Evolutionary conservation across 495 filamentous ascomycete species (phyloP).

Genomic region (Talaromyces liani): DNA sequence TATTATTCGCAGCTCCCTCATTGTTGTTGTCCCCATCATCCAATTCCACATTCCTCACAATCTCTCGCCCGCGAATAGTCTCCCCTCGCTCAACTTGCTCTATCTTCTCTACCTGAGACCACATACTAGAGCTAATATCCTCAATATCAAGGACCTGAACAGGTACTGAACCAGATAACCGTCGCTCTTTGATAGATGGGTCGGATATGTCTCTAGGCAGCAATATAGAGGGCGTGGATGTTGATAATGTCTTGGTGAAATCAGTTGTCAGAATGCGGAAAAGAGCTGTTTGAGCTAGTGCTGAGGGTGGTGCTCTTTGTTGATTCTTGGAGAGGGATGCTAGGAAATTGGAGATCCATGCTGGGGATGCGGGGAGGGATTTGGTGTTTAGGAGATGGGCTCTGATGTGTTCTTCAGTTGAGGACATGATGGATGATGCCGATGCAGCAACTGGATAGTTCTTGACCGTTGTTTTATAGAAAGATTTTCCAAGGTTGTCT

Average conservation of each 20-base stretch:
- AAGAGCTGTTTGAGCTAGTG: slow-evolving; percentile 69
- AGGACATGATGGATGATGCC: slow-evolving; percentile 25
- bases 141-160: slow-evolving; percentile 82
- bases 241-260: slow-evolving; percentile 53
- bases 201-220: slow-evolving; percentile 54
- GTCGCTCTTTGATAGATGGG: slow-evolving; percentile 43
- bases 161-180: slow-evolving; percentile 50
- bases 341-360: slow-evolving; percentile 39
- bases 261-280: slow-evolving; percentile 76
- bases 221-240: slow-evolving; percentile 30
- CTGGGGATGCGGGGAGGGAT: slow-evolving; percentile 31
- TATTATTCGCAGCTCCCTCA: slow-evolving; percentile 8
- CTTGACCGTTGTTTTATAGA: too few species aligned
- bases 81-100: slow-evolving; percentile 82
- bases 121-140: slow-evolving; percentile 67
- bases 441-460: neutral
- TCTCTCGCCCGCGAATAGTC: slow-evolving; percentile 69
- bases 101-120: slow-evolving; percentile 79
- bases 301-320: slow-evolving; percentile 57
- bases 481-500: too few species aligned
- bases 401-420: slow-evolving; percentile 29
- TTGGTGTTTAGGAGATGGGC: slow-evolving; percentile 36
- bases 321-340: slow-evolving; percentile 23
- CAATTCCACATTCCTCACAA: slow-evolving; percentile 61
- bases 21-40: slow-evolving; percentile 32